Percentiles rank a stretch among this genome's conserved stretches.
phyloP scores from a whole-genome alignment of 23 red algal genomes.

The Gracilaria domingensis region DNA sequence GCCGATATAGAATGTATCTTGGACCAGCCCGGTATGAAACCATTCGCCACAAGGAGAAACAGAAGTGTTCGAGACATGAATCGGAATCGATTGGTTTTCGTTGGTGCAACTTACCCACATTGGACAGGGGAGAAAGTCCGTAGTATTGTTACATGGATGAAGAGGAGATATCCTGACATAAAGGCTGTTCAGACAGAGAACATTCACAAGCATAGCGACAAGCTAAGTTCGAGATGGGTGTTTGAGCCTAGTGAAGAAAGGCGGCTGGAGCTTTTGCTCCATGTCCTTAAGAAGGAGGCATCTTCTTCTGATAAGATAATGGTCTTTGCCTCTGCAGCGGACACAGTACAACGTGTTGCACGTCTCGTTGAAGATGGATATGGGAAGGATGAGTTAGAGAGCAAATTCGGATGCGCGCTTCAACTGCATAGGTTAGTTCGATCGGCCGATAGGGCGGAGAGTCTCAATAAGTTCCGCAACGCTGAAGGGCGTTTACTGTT shows the following conservation, averaged over 20 bases:
- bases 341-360: slow-evolving; percentile 12
- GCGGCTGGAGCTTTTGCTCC: slow-evolving; percentile 34
- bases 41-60: slow-evolving; percentile 74
- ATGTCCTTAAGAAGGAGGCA: slow-evolving; percentile 49
- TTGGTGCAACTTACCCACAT: slow-evolving; percentile 87
- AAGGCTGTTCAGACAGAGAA: slow-evolving; percentile 58
- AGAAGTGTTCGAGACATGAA: slow-evolving; percentile 36
- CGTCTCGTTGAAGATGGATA: slow-evolving; percentile 15
- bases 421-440: slow-evolving; percentile 60
- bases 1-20: slow-evolving; percentile 71
- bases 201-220: slow-evolving; percentile 64
- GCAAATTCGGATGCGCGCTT: slow-evolving; percentile 53
- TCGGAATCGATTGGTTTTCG: slow-evolving; percentile 72
- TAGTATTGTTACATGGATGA: slow-evolving; percentile 75
- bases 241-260: slow-evolving; percentile 22
- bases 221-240: slow-evolving; percentile 42
- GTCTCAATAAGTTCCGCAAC: slow-evolving; percentile 61
- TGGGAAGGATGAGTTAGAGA: slow-evolving; percentile 13
- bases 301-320: slow-evolving; percentile 61
- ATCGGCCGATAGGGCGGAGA: slow-evolving; percentile 41
- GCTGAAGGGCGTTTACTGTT: slow-evolving; percentile 84
- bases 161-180: slow-evolving; percentile 74
- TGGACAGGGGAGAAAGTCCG: slow-evolving; percentile 80
- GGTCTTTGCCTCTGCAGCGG: slow-evolving; percentile 64
- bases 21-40: slow-evolving; percentile 75